Conservation (phyloP, 1,284 basidiomycete species). For the Schizophyllum commune region DNA sequence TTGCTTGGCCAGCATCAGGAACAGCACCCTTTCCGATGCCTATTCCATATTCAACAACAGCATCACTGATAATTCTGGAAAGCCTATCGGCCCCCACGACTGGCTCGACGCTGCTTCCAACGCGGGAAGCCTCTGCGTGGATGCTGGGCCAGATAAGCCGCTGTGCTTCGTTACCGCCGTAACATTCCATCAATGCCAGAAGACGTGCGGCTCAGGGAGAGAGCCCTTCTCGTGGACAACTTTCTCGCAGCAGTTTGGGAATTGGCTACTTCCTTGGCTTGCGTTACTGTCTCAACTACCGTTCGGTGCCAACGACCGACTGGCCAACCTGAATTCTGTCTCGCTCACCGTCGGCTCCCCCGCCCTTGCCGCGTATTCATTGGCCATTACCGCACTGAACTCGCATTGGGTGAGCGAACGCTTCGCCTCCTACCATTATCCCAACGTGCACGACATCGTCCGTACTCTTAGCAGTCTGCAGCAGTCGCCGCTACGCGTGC, state of each 20-base stretch:
- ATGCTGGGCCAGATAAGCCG: no score
- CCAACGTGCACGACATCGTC: constrained; percentile 12
- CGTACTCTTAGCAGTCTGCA: constrained; percentile 19
- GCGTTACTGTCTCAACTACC: constrained; percentile 29
- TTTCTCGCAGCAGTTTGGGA: constrained; percentile 17
- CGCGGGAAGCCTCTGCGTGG: no score
- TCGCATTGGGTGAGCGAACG: constrained; percentile 18
- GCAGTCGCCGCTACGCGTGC: constrained; percentile 22
- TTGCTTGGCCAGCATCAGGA: no score
- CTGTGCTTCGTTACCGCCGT: not conserved
- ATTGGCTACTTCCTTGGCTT: constrained; percentile 30
- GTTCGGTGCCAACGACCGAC: constrained; percentile 14
- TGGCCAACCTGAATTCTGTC: constrained; percentile 23
- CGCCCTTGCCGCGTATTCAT: constrained; percentile 22
- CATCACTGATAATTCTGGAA: no score
- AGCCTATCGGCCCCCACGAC: no score
- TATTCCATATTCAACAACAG: no score
- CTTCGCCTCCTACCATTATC: constrained; percentile 16
- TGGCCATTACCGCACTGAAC: constrained; percentile 24
- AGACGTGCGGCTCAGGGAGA: constrained; percentile 9
- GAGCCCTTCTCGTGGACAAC: constrained; percentile 11
- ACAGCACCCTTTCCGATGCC: no score
- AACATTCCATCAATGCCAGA: not conserved
- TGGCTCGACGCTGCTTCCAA: no score
- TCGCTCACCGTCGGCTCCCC: constrained; percentile 25